Evolutionary conservation across 257 asterid genomes (phyloP), one percentile per base, ranked within the genome.

Genomic region (Nicotiana paniculata): DNA sequence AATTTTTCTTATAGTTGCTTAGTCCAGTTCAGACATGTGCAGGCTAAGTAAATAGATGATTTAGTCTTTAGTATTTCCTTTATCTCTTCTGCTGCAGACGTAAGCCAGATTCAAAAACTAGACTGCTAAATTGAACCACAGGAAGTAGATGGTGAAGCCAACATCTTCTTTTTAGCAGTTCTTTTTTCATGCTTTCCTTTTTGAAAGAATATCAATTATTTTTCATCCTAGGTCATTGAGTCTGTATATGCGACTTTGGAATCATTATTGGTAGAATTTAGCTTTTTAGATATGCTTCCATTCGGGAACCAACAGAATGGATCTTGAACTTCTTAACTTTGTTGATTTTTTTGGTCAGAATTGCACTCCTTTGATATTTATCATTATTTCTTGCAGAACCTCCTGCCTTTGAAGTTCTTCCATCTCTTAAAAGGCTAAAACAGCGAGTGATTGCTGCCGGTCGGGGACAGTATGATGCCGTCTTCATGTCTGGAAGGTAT

Each of bases 401-500:
- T 83, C 99, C 99, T 24, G 99, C 98, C 80, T 95, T 95, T 82
- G 98, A 93, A 75, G 95, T 95, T 53, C 96, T 95, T 81, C 98
- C 99, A 16, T 92, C 98, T 30, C 90, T 95, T 61, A 91, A 90
- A 86, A 94, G 96, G 86, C 82, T 95, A 81, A 95, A 95, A 83
- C 93, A 92, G 62, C 97, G 98, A 33, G 87, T 95, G 65, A 79
- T 85, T 67, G 95, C 95, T 28, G 99, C 97, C 11, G 96, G 99
- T 35, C 89, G 92, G 88, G 97, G 98, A 58, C 95, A 91, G 77
- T 95, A 93, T 72, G 93, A 87, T 80, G 97, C 98, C 5, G 97
- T 93, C 84, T 95, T 95, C 90, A 93, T 95, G 98, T 95, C 99
- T 18, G 99, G 99, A 66, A 95, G 99, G 98, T 95, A 89, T 54